These are phyloP conservation scores for Cercospora citrullina DNA, from an alignment of 2,329 filamentous ascomycete species.

Conservation along the genomic window DNA sequence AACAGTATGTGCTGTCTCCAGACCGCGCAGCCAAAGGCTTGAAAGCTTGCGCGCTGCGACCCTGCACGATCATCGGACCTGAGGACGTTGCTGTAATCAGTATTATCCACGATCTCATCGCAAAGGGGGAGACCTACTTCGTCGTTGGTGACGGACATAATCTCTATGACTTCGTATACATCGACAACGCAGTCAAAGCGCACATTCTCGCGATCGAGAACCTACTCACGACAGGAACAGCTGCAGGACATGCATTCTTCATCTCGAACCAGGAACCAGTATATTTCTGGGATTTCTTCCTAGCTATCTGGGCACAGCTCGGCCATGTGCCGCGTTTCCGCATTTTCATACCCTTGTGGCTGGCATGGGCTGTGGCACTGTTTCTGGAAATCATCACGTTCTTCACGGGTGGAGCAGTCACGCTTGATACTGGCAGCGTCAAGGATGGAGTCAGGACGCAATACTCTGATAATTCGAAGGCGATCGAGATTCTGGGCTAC, in stretches of 20 bases:
- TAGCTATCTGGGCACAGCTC: conserved; percentile 70
- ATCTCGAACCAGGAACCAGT: conserved; percentile 86
- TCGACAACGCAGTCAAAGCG: conserved; percentile 70
- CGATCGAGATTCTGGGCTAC: conserved; percentile 55
- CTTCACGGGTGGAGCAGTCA: conserved; percentile 47
- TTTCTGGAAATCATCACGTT: conserved; percentile 52
- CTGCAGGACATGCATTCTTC: conserved; percentile 78
- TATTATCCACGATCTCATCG: conserved; percentile 71
- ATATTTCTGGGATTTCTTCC: conserved; percentile 87
- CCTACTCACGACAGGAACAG: conserved; percentile 65
- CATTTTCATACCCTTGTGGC: conserved; percentile 49
- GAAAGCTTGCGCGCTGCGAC: conserved; percentile 67
- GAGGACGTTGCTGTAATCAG: conserved; percentile 77
- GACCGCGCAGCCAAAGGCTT: conserved; percentile 50
- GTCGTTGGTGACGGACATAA: conserved; percentile 77
- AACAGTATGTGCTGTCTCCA: conserved; percentile 74
- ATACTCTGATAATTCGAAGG: conserved; percentile 57
- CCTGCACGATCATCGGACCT: conserved; percentile 87
- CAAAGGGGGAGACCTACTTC: conserved; percentile 67
- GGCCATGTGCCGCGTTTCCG: conserved; percentile 54
- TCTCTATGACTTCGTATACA: conserved; percentile 70
- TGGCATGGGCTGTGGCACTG: conserved; percentile 53
- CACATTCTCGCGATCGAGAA: conserved; percentile 78
- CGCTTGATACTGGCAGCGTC: conserved; percentile 56
- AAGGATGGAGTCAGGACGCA: conserved; percentile 55